Conservation (phyloP, 2,329 filamentous ascomycete genomes). For the Simplicillium aogashimaense region DNA sequence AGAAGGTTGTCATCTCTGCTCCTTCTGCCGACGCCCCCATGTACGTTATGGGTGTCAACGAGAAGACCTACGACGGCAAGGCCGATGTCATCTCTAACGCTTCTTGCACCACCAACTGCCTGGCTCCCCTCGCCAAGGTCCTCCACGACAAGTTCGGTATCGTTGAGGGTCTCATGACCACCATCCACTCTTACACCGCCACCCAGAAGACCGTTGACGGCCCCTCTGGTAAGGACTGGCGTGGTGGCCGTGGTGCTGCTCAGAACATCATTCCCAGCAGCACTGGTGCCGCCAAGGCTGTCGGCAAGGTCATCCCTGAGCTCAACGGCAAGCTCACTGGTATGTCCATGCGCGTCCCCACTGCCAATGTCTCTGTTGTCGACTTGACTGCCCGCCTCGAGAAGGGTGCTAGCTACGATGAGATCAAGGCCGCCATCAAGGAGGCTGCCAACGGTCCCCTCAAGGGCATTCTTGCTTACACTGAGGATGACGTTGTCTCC, state of each 20-base stretch:
- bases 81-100: conserved; percentile 96
- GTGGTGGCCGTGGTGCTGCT: conserved; percentile 95
- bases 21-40: conserved; percentile 94
- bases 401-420: conserved; percentile 78
- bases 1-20: conserved; percentile 94
- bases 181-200: conserved; percentile 98
- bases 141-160: conserved; percentile 98
- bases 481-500: conserved; percentile 94
- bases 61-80: conserved; percentile 84
- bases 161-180: conserved; percentile 99
- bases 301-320: conserved; percentile 97
- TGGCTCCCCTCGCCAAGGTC: conserved; percentile 98
- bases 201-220: conserved; percentile 99
- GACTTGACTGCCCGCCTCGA: conserved; percentile 91
- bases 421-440: conserved; percentile 92
- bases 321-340: conserved; percentile 99
- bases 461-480: conserved; percentile 89
- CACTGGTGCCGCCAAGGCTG: conserved; percentile 99
- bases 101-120: conserved; percentile 99
- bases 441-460: conserved; percentile 71
- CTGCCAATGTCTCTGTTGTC: conserved; percentile 97
- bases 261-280: conserved; percentile 99
- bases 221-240: conserved; percentile 97
- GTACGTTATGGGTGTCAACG: conserved; percentile 99
- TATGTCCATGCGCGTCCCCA: conserved; percentile 99